These are phyloP conservation scores for Curvularia sp. DNA, from an alignment of 2,329 filamentous ascomycete genomes.

Conservation along the genomic window DNA sequence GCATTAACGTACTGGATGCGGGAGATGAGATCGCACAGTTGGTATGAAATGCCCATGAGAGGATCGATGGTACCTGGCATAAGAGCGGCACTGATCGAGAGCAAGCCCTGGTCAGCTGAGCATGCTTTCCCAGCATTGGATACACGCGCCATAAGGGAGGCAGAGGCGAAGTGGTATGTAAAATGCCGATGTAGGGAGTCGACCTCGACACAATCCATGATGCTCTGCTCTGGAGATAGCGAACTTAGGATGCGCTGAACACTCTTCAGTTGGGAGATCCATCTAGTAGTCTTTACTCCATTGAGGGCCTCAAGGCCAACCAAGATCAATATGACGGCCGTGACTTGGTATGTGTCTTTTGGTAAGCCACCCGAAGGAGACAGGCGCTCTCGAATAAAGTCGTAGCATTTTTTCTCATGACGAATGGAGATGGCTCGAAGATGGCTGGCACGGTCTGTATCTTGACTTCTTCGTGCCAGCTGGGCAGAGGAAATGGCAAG, in stretches of 20 bases:
- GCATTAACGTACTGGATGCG: conserved; percentile 47
- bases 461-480: conserved; percentile 40
- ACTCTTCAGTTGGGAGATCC: conserved; percentile 47
- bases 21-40: conserved; percentile 45
- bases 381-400: conserved; percentile 43
- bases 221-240: conserved; percentile 34
- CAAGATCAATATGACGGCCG: conserved; percentile 44
- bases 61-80: conserved; percentile 44
- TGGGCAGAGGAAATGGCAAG: conserved; percentile 47
- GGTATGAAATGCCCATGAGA: conserved; percentile 48
- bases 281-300: conserved; percentile 44
- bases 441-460: conserved; percentile 39
- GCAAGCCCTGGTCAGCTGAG: conserved; percentile 30
- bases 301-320: conserved; percentile 48
- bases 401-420: conserved; percentile 45
- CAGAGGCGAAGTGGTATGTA: conserved; percentile 49
- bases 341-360: conserved; percentile 44
- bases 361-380: conserved; percentile 35
- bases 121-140: conserved; percentile 25
- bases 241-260: conserved; percentile 42
- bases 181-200: conserved; percentile 48
- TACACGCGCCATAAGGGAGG: conserved; percentile 45
- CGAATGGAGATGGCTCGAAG: conserved; percentile 40
- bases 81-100: conserved; percentile 26
- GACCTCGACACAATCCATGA: conserved; percentile 40